Evolutionary conservation across 495 filamentous ascomycete genomes (phyloP), one percentile per base, ranked within the genome.

Genomic region (Neurospora cerealis): DNA sequence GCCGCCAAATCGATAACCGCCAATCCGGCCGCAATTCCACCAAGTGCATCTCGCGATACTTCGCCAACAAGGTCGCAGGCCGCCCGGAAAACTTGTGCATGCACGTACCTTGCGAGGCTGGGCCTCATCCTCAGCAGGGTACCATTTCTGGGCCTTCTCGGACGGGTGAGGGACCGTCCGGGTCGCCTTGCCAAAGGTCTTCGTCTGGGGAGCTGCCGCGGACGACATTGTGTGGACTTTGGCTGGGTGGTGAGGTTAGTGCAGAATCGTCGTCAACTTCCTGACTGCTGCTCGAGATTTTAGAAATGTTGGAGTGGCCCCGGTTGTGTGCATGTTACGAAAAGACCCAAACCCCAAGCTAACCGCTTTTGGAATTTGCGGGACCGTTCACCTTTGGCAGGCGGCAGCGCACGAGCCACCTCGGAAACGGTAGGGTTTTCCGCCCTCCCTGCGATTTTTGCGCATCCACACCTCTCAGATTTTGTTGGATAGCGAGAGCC

Each of bases 141-240:
- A 99, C 93, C 95, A 99, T 88, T 98, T 99, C 90, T 91, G 89
- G 81, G 95, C 96, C 92, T 96, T 97, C 85, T 96, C 89, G 80
- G 90, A 87, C 81, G 88, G 85, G 83, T 90, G 87, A 80, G 93
- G 93, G 83, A 99, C 89, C 84, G 91, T 88, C 87, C 96, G 91
- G 87, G 93, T 92, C 86, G 93, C 92, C 91, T 97, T 97, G 87
- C 93, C 95, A 89, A 97, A 97, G 87, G 91, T 93, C 93, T 97
- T 97, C 86, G 92, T 93, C 87, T 90, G 86, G 79, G 79, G 83
- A 78, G 87, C 83, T 74, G 84, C 78, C 79, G 79, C 79, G 79
- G 87, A 87, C 89, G 91, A 92, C 90, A 93, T 93, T 74, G 82
- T 88, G 86, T 82, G 80, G 81, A 78, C 79, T 78, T 82, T 79